Base-by-base conservation (phyloP, 2,329 filamentous ascomycete species). In the Microcyclosporella mali region DNA sequence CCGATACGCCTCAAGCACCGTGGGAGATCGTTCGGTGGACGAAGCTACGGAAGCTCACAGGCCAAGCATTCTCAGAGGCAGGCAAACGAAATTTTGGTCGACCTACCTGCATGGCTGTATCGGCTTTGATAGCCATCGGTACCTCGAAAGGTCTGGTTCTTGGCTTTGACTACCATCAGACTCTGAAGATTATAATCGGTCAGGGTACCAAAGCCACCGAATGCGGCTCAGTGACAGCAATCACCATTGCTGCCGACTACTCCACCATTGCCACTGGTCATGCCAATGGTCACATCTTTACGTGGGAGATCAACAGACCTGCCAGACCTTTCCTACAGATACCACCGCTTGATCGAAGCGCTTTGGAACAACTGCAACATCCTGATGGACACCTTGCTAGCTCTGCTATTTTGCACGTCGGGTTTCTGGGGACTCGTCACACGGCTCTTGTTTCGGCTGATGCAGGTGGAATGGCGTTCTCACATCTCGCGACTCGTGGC, bases 11-110 rank as follows among this genome's bases (percentile, higher is more conserved):
- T 2, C 81, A 87, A 41, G 81, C 86, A 4, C 92, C 92, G 2
- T 98, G 92, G 94, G 92, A 98, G 59, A 88, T 97, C 41, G 85
- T 98, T 46, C 78, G 89, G 60, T 98, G 94, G 94, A 97, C 88
- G 1, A 92, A 85, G 61, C 70, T 98, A 44, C 86, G 82, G 59
- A 97, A 94, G 64, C 79, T 98, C 49, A 88, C 88, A 17, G 81
- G 79, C 0, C 88, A 97, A 64, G 81, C 86, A 3, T 97, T 97
- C 64, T 95, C 90, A 2, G 94, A 98, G 65, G 78, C 83, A 33
- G 92, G 89, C 28, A 92, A 82, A 68, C 83, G 92, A 48, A 95
- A 86, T 64, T 97, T 95, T 71, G 94, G 92, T 19, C 77, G 82
- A 31, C 88, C 90, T 17, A 95, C 90, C 0, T 95, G 88, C 68